Percentiles rank a stretch among this genome's conserved stretches.
phyloP scores from a whole-genome alignment of 2,329 filamentous ascomycete genomes.

The Sarocladiaceae sp. region DNA sequence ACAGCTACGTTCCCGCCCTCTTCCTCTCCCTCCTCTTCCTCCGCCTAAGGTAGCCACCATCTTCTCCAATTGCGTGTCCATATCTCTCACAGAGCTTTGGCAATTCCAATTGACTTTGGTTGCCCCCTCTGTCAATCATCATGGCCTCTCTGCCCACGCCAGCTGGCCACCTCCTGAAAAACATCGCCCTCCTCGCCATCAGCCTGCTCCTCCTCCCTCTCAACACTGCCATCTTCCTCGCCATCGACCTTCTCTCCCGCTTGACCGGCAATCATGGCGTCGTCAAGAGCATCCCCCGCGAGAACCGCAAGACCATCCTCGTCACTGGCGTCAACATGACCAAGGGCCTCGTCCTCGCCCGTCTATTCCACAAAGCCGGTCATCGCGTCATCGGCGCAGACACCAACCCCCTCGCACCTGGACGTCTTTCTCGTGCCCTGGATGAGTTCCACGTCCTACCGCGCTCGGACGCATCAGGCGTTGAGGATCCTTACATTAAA shows the following conservation, averaged over 20 bases:
- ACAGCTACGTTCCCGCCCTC: no score
- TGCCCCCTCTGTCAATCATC: no score
- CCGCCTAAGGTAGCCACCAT: no score
- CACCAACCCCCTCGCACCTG: slow-evolving; percentile 45
- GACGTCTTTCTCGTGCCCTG: slow-evolving; percentile 53
- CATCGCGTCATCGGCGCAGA: slow-evolving; percentile 70
- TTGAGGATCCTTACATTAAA: slow-evolving; percentile 45
- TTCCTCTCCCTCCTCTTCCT: slow-evolving; percentile 2
- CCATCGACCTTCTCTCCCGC: slow-evolving; percentile 16
- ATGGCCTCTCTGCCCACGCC: neutral
- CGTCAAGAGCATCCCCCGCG: neutral
- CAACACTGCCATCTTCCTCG: slow-evolving; percentile 34
- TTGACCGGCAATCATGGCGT: neutral
- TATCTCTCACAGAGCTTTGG: no score
- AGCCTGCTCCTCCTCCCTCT: slow-evolving; percentile 40
- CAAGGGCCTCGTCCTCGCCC: slow-evolving; percentile 61
- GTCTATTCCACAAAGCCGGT: slow-evolving; percentile 56
- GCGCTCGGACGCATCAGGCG: neutral
- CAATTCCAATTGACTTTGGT: no score
- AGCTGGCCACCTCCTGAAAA: slow-evolving; percentile 17
- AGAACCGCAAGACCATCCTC: slow-evolving; percentile 45
- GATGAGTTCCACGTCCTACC: slow-evolving; percentile 44
- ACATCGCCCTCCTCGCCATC: slow-evolving; percentile 19
- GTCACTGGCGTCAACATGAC: slow-evolving; percentile 69
- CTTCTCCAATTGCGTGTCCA: no score